A percentile compares a stretch with the other conserved stretches of the same genome.
Conservation (phyloP, 2,329 filamentous ascomycete genomes). For the Xylariaceae sp. region DNA sequence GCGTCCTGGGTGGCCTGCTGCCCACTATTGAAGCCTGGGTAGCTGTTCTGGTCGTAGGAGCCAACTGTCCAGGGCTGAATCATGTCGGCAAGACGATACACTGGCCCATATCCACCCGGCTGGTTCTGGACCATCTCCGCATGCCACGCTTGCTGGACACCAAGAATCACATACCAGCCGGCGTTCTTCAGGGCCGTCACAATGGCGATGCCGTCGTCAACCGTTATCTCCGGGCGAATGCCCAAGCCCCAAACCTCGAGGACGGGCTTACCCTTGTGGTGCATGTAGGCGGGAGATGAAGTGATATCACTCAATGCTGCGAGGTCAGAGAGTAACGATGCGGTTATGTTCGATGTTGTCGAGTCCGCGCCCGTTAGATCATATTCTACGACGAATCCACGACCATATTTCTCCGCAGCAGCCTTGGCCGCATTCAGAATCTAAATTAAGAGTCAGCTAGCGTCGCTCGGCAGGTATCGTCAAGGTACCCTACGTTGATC, state of each 20-base stretch:
- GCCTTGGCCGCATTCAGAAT: slow-evolving; percentile 22
- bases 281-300: slow-evolving; percentile 28
- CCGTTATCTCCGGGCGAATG: slow-evolving; percentile 23
- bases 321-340: slow-evolving; percentile 24
- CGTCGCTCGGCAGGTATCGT: background rate
- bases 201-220: slow-evolving; percentile 25
- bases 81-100: slow-evolving; percentile 28
- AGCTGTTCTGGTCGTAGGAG: slow-evolving; percentile 23
- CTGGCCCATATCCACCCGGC: slow-evolving; percentile 23
- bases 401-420: slow-evolving; percentile 28
- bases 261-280: slow-evolving; percentile 28
- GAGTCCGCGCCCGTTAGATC: slow-evolving; percentile 25
- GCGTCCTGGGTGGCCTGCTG: slow-evolving; percentile 26
- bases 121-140: slow-evolving; percentile 25
- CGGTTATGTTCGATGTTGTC: slow-evolving; percentile 22
- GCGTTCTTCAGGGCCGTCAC: slow-evolving; percentile 26
- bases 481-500: slow-evolving; percentile 19
- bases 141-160: slow-evolving; percentile 30
- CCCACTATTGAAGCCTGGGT: slow-evolving; percentile 24
- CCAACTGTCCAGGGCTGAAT: slow-evolving; percentile 30
- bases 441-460: slow-evolving; percentile 12
- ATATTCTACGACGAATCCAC: slow-evolving; percentile 28
- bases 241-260: slow-evolving; percentile 30
- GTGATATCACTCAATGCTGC: slow-evolving; percentile 21
- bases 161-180: slow-evolving; percentile 28